Evolutionary conservation across 2,329 filamentous ascomycete genomes (phyloP), one percentile per base, ranked within the genome.

Genomic region (Claviceps sorghi): DNA sequence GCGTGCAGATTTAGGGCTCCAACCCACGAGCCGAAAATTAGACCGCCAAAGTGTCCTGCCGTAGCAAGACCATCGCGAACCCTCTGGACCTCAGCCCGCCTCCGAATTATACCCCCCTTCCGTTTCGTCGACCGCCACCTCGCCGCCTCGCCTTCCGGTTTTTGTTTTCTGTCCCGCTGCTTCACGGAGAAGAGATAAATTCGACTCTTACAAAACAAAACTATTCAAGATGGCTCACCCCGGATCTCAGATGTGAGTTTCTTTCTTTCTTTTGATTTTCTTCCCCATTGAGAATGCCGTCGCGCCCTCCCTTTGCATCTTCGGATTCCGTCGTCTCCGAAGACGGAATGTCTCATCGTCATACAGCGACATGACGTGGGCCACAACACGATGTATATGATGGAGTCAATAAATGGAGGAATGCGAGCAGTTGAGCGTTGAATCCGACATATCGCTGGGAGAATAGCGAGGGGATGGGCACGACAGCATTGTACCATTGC

Each of bases 171-270:
- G 15, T 17, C 64, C 61, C 65, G 41, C 62, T 55, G 59, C 59
- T 58, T 58, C 57, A 59, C 9, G 21, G 32, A 49, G 21, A 49
- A 49, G 21, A 61, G 62, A 45, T 30, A 34, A 34, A 50, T 48
- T 53, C 49, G 50, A 58, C 47, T 52, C 44, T 26, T 51, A 38
- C 38, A 19, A 53, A 40, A 38, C 38, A 19, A 53, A 40, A 61
- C 61, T 56, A 66, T 68, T 69, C 74, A 80, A 71, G 61, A 80
- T 80, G 77, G 76, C 78, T 72, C 71, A 74, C 67, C 74, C 77
- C 62, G 77, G 78, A 68, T 69, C 76, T 67, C 78, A 80, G 69
- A 80, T 81, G 78, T 81, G 71, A 77, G 78, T 73, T 26, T 44
- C 4, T 49, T 19, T 29, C 21, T 45, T 19, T 34, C 13, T 26